Conservation (phyloP, 164 flowering plant species). For the Annona squamosa region DNA sequence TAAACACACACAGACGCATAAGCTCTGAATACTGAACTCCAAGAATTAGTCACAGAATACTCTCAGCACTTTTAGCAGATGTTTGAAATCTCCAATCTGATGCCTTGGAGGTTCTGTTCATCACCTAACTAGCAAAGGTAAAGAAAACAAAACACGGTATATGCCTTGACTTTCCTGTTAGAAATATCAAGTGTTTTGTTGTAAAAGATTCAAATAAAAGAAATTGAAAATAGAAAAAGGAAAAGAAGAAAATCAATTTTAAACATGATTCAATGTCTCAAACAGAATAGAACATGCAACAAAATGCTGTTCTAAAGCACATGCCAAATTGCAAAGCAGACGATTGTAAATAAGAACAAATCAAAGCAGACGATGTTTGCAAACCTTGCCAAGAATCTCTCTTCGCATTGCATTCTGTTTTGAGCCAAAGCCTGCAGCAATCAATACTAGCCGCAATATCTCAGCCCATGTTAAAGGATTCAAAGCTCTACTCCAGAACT, state of each 20-base stretch:
- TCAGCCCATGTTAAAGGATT: slow-evolving; percentile 90
- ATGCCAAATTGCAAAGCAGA: too few species aligned
- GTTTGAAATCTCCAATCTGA: not conserved
- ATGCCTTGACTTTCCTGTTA: not conserved
- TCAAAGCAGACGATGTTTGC: not conserved
- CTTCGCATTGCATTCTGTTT: slow-evolving; percentile 31
- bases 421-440: slow-evolving; percentile 90
- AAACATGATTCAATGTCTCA: not conserved
- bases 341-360: not conserved
- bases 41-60: not conserved
- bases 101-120: not conserved
- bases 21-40: not conserved
- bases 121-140: not conserved
- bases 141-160: not conserved
- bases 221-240: not conserved
- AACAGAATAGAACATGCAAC: too few species aligned
- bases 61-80: not conserved
- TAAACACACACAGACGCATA: not conserved
- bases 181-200: not conserved
- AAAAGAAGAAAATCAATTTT: not conserved
- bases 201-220: not conserved
- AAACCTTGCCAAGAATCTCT: slow-evolving; percentile 49
- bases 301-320: too few species aligned
- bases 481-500: slow-evolving; percentile 65
- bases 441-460: slow-evolving; percentile 71